Evolutionary conservation across 805 yeast species (phyloP), one percentile per base, ranked within the genome.

Genomic region (Yarrowia keelungensis): DNA sequence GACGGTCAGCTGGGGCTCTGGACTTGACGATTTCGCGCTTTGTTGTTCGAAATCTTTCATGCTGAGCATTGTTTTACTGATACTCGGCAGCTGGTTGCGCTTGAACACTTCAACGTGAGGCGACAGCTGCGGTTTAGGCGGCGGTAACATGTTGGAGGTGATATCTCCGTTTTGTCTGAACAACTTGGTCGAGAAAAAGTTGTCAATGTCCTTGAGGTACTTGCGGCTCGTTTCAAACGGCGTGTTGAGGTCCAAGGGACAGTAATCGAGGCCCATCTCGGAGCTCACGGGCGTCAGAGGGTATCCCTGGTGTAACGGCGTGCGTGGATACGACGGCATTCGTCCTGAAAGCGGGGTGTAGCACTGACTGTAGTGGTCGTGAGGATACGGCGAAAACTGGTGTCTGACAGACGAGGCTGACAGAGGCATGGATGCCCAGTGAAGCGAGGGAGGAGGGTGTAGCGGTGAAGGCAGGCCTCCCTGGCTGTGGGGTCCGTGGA

Each of bases 161-260:
- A 56, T 16, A 26, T 56, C 64, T 2, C 64, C 64, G 9, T 56
- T 56, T 32, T 41, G 64, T 3, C 64, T 36, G 32, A 56, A 56
- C 41, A 56, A n/a, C 39, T 35, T 26, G 0, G 64, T 56, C 7
- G 64, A 56, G 16, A 56, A 56, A 10, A 56, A 56, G n/a, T 42
- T 42, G 49, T 56, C 64, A 12, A 56, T 8, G 39, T 56, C 64
- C n/a, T n/a, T 42, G n/a, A 42, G 26, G 41, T 56, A 56, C 64
- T 42, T 42, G n/a, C 3, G 8, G 26, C 49, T 42, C 41, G 14
- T 11, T 9, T 56, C 64, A 26, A 56, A 56, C 22, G 64, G 64
- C 3, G 64, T n/a, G n/a, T 56, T 56, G n/a, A 56, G 22, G 39
- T 56, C 64, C 64, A 56, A 26, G 11, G 64, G 64, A 56, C 64